These are phyloP conservation scores for Caloboletus firmus DNA, from an alignment of 1,284 basidiomycete species.

Conservation along the genomic window DNA sequence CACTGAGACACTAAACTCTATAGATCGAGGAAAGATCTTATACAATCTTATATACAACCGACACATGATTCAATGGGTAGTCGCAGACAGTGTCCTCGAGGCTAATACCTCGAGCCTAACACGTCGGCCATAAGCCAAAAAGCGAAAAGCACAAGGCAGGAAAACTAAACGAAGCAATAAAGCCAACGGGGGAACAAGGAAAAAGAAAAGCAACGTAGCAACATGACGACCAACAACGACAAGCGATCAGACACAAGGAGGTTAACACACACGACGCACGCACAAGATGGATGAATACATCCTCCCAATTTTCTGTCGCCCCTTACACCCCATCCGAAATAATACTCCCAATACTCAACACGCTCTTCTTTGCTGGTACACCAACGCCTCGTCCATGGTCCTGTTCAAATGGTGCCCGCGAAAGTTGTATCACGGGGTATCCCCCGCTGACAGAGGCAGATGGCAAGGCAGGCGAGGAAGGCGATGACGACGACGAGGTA, in stretches of 20 bases:
- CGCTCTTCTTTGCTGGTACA: constrained; percentile 54
- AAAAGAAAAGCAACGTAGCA: neutral
- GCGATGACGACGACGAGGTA: constrained; percentile 24
- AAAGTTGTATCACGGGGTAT: constrained; percentile 37
- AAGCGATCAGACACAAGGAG: neutral
- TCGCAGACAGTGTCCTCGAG: constrained; percentile 3
- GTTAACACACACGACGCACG: neutral
- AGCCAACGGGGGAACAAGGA: neutral
- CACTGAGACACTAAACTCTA: neutral
- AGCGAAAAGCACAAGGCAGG: neutral
- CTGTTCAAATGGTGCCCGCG: constrained; percentile 31
- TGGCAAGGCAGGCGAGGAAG: constrained; percentile 31
- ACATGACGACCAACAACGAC: neutral
- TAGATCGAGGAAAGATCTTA: neutral
- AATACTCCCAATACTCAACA: constrained; percentile 71
- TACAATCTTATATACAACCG: constrained; percentile 15
- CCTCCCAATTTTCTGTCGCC: neutral
- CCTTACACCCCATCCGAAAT: constrained; percentile 45
- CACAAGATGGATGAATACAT: neutral
- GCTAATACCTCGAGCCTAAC: neutral
- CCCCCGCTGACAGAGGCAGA: constrained; percentile 17
- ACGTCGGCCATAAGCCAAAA: neutral
- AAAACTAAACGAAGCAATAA: neutral
- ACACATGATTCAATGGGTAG: constrained; percentile 6
- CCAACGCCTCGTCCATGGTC: constrained; percentile 33